A percentile compares a stretch with the other conserved stretches of the same genome.
Evolutionary conservation across 208 protist species (phyloP).

Genomic region (Zelonia costaricensis): DNA sequence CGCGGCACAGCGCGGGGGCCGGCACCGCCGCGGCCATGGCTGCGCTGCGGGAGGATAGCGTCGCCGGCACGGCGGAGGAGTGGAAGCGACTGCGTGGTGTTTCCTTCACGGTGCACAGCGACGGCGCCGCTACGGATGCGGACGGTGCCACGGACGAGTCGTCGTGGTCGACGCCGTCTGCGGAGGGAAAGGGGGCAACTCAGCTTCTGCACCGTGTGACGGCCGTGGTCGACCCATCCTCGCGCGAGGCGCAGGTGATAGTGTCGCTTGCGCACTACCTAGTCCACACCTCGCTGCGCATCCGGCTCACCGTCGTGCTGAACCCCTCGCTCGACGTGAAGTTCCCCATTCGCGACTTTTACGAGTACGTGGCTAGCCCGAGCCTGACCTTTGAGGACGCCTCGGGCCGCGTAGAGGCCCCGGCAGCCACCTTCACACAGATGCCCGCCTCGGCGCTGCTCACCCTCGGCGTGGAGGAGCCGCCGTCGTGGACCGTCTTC

Average conservation of each 20-base stretch:
- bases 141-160: background rate
- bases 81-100: slow-evolving; percentile 8
- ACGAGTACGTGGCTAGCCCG: slow-evolving; percentile 81
- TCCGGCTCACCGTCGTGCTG: slow-evolving; percentile 69
- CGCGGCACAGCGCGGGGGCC: background rate
- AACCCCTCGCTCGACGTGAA: slow-evolving; percentile 61
- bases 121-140: background rate
- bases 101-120: slow-evolving; percentile 16
- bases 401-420: slow-evolving; percentile 52
- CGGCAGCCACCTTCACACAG: slow-evolving; percentile 49
- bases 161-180: background rate
- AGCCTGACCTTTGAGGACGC: slow-evolving; percentile 68
- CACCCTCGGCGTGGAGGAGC: slow-evolving; percentile 89
- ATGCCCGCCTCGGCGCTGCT: slow-evolving; percentile 58
- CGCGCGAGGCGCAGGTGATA: slow-evolving; percentile 78
- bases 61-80: slow-evolving; percentile 4
- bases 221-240: slow-evolving; percentile 91
- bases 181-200: background rate
- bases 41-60: slow-evolving; percentile 9
- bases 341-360: slow-evolving; percentile 92
- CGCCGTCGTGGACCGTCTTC: slow-evolving; percentile 91
- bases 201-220: slow-evolving; percentile 39
- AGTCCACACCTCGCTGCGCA: slow-evolving; percentile 31
- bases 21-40: background rate
- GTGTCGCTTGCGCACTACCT: slow-evolving; percentile 81